These are phyloP conservation scores for Pogostemon cablin DNA, from an alignment of 257 asterid genomes.

Conservation along the genomic window DNA sequence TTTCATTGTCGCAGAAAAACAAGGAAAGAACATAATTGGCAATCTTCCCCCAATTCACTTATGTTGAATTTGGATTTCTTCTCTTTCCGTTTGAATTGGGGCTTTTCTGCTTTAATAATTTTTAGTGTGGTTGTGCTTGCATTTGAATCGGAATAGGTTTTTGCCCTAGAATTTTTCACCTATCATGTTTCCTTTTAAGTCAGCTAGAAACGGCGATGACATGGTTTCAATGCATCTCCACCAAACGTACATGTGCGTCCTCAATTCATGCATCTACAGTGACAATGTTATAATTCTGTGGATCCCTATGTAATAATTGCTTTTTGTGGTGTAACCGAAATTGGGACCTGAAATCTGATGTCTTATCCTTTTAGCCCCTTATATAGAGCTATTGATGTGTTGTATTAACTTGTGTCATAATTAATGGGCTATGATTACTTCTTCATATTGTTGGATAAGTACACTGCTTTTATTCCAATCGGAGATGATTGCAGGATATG, in stretches of 20 bases:
- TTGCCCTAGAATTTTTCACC: not conserved
- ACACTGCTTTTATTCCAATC: slow-evolving; percentile 17
- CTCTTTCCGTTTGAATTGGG: slow-evolving; percentile 5
- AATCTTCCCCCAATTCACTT: slow-evolving; percentile 16
- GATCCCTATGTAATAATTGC: slow-evolving; percentile 7
- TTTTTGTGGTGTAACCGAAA: not conserved
- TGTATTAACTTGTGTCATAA: not conserved
- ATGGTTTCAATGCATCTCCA: not conserved
- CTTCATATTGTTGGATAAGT: not conserved
- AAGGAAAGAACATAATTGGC: not conserved
- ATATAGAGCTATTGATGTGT: not conserved
- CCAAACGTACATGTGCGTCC: not conserved
- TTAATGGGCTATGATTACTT: not conserved
- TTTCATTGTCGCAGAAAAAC: not conserved
- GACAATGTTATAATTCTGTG: slow-evolving; percentile 4
- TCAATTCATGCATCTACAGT: slow-evolving; percentile 6
- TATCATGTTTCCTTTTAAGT: not conserved
- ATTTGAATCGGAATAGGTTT: slow-evolving; percentile 10
- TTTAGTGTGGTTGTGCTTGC: slow-evolving; percentile 4
- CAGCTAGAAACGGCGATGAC: not conserved
- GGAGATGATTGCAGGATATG: slow-evolving; percentile 51
- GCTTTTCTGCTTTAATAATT: slow-evolving; percentile 9
- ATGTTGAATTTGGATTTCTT: not conserved
- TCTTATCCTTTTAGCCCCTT: not conserved
- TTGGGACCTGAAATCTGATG: slow-evolving; percentile 24